phyloP scores from a whole-genome alignment of 768 basidiomycete genomes.

The Tephrocybe rancida region DNA sequence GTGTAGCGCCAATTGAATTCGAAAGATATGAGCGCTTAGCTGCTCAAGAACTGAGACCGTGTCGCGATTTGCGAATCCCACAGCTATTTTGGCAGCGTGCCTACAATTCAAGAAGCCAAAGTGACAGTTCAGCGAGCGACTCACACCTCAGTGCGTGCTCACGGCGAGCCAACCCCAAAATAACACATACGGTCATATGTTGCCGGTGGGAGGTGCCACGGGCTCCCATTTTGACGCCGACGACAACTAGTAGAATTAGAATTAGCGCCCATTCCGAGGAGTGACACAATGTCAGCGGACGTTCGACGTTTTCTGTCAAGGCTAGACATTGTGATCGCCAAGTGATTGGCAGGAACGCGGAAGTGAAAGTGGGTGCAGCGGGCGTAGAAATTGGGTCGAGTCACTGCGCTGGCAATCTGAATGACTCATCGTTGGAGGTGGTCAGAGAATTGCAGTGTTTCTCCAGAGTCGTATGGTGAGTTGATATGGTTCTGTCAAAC shows the following conservation, averaged over 20 bases:
- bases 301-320: constrained; percentile 13
- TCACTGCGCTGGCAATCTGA: too few species aligned
- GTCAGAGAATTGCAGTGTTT: too few species aligned
- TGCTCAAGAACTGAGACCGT: too few species aligned
- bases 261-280: constrained; percentile 8
- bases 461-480: too few species aligned
- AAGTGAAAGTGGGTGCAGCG: background rate
- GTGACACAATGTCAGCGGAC: constrained; percentile 8
- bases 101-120: background rate
- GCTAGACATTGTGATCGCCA: background rate
- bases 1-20: background rate
- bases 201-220: constrained; percentile 3
- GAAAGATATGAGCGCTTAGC: too few species aligned
- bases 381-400: background rate
- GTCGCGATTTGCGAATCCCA: background rate
- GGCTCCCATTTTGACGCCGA: constrained; percentile 11
- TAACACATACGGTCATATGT: constrained; percentile 2
- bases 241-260: constrained; percentile 3
- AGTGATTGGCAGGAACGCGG: background rate
- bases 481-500: too few species aligned
- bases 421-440: too few species aligned
- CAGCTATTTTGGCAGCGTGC: background rate
- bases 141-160: background rate
- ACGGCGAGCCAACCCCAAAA: constrained; percentile 7
- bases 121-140: background rate